Evolutionary conservation across 768 basidiomycete species (phyloP).

Genomic region (Mycena floridula): DNA sequence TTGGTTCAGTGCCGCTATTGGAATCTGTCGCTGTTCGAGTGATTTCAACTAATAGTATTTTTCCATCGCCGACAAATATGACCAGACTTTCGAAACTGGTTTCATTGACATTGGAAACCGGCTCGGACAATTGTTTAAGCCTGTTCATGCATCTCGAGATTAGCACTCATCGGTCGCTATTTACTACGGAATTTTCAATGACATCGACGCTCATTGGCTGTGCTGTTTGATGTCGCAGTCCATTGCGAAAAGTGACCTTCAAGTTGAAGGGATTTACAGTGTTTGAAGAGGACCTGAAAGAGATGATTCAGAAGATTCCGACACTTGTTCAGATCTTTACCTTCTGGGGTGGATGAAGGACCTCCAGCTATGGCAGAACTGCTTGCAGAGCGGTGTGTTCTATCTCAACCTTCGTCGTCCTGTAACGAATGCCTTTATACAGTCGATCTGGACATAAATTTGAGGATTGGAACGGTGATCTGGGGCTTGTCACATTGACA

Average conservation of each 20-base stretch:
- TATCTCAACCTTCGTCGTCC: not conserved
- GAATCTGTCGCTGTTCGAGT: not conserved
- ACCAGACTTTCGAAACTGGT: not conserved
- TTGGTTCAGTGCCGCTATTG: not conserved
- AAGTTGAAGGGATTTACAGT: not conserved
- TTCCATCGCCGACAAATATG: not conserved
- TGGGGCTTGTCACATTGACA: too few relatives aligned
- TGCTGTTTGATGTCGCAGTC: not conserved
- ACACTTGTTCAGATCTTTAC: not conserved
- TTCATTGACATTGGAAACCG: too few relatives aligned
- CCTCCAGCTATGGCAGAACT: not conserved
- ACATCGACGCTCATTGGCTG: not conserved
- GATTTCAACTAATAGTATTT: not conserved
- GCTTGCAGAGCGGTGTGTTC: not conserved
- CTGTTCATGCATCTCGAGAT: too few relatives aligned
- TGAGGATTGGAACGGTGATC: too few relatives aligned
- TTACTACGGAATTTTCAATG: not conserved
- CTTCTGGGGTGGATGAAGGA: not conserved
- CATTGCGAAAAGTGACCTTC: not conserved
- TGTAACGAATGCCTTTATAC: too few relatives aligned
- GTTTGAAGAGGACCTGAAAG: not conserved
- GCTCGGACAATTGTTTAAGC: too few relatives aligned
- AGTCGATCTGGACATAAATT: too few relatives aligned
- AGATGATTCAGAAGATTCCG: not conserved
- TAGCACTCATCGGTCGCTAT: too few relatives aligned